Evolutionary conservation across 1,139 yeast species (phyloP).

Genomic region (Zhuliangozyma blackwelliae): DNA sequence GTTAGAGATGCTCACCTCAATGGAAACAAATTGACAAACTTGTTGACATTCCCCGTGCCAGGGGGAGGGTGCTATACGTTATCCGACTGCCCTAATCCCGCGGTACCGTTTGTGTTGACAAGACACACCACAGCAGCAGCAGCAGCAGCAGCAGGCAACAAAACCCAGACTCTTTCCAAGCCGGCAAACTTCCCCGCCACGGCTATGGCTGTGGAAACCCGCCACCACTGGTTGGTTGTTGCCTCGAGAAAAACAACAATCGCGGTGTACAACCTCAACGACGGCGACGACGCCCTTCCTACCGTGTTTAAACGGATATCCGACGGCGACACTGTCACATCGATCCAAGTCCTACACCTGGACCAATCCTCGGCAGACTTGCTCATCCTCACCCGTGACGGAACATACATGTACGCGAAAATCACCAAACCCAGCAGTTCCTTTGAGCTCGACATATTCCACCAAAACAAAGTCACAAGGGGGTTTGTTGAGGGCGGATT

Average conservation of each 20-base stretch:
- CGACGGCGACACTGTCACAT: slow-evolving; percentile 74
- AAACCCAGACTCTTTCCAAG: slow-evolving; percentile 13
- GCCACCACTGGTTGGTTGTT: slow-evolving; percentile 43
- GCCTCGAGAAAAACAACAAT: slow-evolving; percentile 74
- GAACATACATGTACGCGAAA: slow-evolving; percentile 44
- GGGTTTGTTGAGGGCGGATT: slow-evolving; percentile 80
- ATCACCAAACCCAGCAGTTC: slow-evolving; percentile 8
- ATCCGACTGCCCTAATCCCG: slow-evolving; percentile 67
- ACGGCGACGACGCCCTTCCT: slow-evolving; percentile 10
- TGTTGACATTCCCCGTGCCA: slow-evolving; percentile 27
- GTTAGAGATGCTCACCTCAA: slow-evolving; percentile 15
- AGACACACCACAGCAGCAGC: slow-evolving; percentile 1
- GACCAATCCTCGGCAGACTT: slow-evolving; percentile 14
- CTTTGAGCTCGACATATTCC: slow-evolving; percentile 30
- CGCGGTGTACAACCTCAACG: slow-evolving; percentile 46
- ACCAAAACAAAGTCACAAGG: slow-evolving; percentile 60
- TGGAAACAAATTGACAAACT: slow-evolving; percentile 50
- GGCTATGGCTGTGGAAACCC: slow-evolving; percentile 41
- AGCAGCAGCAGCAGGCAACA: background rate
- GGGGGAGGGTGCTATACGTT: slow-evolving; percentile 32
- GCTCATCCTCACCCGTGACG: slow-evolving; percentile 60
- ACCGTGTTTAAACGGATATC: slow-evolving; percentile 49
- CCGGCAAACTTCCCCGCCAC: slow-evolving; percentile 57
- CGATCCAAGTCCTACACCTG: slow-evolving; percentile 37
- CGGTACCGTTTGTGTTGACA: slow-evolving; percentile 47